Evolutionary conservation across 176 grass and related monocot species (phyloP).

Genomic region (Zea luxurians): DNA sequence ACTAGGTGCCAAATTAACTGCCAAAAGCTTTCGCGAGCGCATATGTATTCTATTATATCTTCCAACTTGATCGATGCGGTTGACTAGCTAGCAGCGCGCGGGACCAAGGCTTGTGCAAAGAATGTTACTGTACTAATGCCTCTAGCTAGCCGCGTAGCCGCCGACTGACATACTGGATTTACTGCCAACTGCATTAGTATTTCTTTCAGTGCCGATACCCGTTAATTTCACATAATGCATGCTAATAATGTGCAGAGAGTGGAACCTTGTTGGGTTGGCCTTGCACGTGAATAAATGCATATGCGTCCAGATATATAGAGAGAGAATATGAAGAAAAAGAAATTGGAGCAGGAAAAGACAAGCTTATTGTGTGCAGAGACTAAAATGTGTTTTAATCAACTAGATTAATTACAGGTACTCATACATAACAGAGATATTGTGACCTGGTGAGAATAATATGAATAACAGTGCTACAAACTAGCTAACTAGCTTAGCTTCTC

Average conservation of each 20-base stretch:
- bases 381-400: constrained; percentile 28
- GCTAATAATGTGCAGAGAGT: too few relatives aligned
- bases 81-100: background rate
- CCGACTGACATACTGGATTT: constrained; percentile 20
- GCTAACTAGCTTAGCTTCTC: too few relatives aligned
- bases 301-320: constrained; percentile 6
- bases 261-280: background rate
- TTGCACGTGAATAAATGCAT: constrained; percentile 10
- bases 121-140: too few relatives aligned
- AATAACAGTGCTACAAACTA: background rate
- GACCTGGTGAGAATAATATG: background rate
- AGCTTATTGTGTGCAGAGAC: constrained; percentile 6
- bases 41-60: background rate
- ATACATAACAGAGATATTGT: background rate
- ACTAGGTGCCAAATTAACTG: background rate
- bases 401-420: constrained; percentile 15
- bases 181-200: background rate
- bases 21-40: background rate
- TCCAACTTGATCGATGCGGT: background rate
- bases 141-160: background rate
- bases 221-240: too few relatives aligned
- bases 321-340: background rate
- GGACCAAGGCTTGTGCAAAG: background rate
- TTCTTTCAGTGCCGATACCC: constrained; percentile 3
- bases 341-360: background rate